Base-by-base conservation (phyloP, 1,284 basidiomycete species). In the Cryptococcus floricola region DNA sequence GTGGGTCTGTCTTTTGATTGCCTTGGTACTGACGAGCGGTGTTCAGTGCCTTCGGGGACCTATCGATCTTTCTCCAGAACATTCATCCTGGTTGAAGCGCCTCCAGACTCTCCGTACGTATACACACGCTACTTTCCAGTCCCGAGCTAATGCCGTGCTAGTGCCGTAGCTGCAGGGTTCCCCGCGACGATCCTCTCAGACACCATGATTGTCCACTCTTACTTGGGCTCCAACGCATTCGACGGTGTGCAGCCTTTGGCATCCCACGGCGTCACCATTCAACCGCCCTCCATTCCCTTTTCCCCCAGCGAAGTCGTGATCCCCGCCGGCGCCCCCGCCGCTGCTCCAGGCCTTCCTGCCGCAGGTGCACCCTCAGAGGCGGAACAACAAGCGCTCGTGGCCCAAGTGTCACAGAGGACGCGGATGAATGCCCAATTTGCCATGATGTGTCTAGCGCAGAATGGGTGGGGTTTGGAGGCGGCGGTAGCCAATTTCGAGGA, bases 51-150 rank as follows among this genome's bases (percentile, higher is more conserved):
- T 2, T 66, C 62, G 1, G 59, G 57, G 3, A 60, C 59, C 9
- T 79, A 92, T 27, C 85, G 95, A 45, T 96, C 93, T 6, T 98
- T 98, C 74, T 92, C 96, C 71, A 84, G 95, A 50, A 87, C 89
- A 0, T 96, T 98, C 70, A 82, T 97, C 50, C 81, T 98, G 12
- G 87, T 86, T 2, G 88, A 90, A 18, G 86, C 91, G 4, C 78
- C 85, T 31, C 83, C 88, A 45, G 88, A 85, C 28, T 93, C 94
- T 62, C 79, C 84, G 87, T 91, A 77, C 67, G 89, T 81, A 37
- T 39, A 31, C 34, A 39, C n/a, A 10, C 7, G 28, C 6, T 48
- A 28, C 25, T 10, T 45, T 39, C 13, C 31, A 39, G 5, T 9
- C 9, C n/a, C 8, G 52, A 53, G 49, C 53, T 9, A 59, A 27